Evolutionary conservation across 2,329 filamentous ascomycete genomes (phyloP), one percentile per base, ranked within the genome.

Genomic region (Epichloe uncinata): DNA sequence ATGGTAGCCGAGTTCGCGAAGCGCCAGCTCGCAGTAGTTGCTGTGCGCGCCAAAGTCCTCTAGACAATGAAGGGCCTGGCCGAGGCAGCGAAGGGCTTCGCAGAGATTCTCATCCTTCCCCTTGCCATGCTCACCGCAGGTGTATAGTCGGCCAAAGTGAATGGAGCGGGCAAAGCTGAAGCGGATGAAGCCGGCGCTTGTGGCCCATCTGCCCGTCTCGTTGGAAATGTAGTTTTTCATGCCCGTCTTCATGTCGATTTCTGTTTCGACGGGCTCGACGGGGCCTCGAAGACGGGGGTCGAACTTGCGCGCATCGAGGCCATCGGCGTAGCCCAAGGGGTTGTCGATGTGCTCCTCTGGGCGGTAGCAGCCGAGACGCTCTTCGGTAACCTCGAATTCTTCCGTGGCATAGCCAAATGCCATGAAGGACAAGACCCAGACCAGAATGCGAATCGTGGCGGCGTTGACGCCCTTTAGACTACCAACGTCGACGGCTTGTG

Each of bases 171-270:
- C 74, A 54, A 93, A 73, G 58, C 85, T 89, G 67, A 80, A 87
- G 57, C 82, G 81, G 52, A 95, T 75, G 60, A 91, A 96, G 38
- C 86, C 90, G 7, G 86, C 73, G 55, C 89, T 95, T 18, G 93
- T 98, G 1, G 90, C 87, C 86, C 90, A 96, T 40, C 79, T 77
- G 4, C 89, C 87, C 13, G 70, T 73, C 64, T 97, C 91, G 60
- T 96, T 97, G 53, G 91, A 82, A 57, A 98, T 97, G 66, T 98
- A 98, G 65, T 97, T 97, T 69, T 97, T 98, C 91, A 98, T 95
- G n/a, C 90, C 90, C 1, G 87, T 93, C 5, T 77, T 70, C 35
- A 70, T 69, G 60, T 93, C 87, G 50, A 93, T 78, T 52, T 86
- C 81, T 18, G 86, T 78, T 61, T 93, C 87, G 40, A 78, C 66